These are phyloP conservation scores for Podospora appendiculata DNA, from an alignment of 495 filamentous ascomycete species.

Conservation along the genomic window DNA sequence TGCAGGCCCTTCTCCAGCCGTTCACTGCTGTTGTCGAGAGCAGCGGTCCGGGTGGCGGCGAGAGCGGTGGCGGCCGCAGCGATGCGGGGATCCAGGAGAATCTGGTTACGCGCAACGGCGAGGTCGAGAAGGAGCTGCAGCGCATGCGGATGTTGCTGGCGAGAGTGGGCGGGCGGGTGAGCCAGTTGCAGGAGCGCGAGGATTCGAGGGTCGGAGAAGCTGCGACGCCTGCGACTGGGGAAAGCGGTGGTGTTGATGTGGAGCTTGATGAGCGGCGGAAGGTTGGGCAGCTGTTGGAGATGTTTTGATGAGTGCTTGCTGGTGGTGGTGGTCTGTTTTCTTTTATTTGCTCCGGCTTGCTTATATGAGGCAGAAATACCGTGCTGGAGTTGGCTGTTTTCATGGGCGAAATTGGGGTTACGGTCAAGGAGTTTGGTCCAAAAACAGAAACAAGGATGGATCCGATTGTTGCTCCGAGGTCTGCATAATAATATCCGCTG, in stretches of 20 bases:
- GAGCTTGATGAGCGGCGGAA: constrained; percentile 33
- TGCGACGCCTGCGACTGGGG: constrained; percentile 10
- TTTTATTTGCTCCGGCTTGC: not conserved
- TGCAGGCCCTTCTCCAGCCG: constrained; percentile 51
- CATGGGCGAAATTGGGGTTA: too few relatives aligned
- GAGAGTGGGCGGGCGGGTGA: constrained; percentile 57
- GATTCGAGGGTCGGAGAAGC: constrained; percentile 11
- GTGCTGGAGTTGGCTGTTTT: too few relatives aligned
- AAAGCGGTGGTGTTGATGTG: constrained; percentile 11
- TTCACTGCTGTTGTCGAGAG: constrained; percentile 25
- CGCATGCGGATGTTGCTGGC: constrained; percentile 69
- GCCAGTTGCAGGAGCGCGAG: constrained; percentile 18
- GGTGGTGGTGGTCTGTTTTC: not conserved
- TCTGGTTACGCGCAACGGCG: constrained; percentile 65
- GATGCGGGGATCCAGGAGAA: constrained; percentile 53
- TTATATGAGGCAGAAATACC: not conserved
- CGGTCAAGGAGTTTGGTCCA: too few relatives aligned
- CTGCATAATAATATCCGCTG: too few relatives aligned
- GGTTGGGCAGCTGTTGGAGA: constrained; percentile 30
- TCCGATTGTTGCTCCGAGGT: too few relatives aligned
- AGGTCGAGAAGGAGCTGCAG: constrained; percentile 63
- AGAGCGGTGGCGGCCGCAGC: not conserved
- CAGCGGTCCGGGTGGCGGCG: not conserved
- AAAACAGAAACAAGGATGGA: too few relatives aligned
- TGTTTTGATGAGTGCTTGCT: constrained; percentile 12